Conservation (phyloP, 768 basidiomycete species). For the Hortiboletus campestris region DNA sequence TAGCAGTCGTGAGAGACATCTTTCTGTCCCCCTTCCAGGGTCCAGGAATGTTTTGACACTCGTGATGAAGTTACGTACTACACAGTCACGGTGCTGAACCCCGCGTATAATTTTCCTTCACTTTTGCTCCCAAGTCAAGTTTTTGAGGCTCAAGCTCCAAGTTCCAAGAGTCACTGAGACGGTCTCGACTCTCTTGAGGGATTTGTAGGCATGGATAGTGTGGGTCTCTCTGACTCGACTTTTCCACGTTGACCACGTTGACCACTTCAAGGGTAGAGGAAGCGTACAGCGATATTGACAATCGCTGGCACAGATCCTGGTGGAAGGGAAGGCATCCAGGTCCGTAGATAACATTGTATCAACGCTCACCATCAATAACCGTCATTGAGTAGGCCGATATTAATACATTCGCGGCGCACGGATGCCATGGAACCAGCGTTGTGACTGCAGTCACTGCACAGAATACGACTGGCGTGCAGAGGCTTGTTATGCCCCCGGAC, state of each 20-base stretch:
- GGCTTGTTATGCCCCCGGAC: neutral
- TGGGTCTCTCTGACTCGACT: neutral
- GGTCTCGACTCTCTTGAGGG: too few species aligned
- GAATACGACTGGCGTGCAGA: neutral
- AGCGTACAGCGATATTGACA: neutral
- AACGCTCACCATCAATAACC: neutral
- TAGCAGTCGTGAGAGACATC: too few species aligned
- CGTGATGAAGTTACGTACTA: too few species aligned
- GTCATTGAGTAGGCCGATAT: neutral
- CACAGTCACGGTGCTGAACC: too few species aligned
- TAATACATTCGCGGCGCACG: constrained; percentile 1
- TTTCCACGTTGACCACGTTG: neutral
- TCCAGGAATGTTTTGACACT: too few species aligned
- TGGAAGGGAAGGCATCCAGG: constrained; percentile 3
- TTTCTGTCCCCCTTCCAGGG: too few species aligned
- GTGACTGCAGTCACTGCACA: constrained; percentile 3
- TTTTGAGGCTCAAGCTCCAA: neutral
- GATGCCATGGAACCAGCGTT: constrained; percentile 6
- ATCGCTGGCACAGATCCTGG: neutral
- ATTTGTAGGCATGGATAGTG: neutral
- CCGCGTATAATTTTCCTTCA: neutral
- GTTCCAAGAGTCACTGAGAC: neutral
- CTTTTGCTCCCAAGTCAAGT: neutral
- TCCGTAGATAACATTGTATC: neutral
- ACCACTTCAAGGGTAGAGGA: neutral